phyloP scores from a whole-genome alignment of 768 basidiomycete genomes.

The Gymnopilus junonius region DNA sequence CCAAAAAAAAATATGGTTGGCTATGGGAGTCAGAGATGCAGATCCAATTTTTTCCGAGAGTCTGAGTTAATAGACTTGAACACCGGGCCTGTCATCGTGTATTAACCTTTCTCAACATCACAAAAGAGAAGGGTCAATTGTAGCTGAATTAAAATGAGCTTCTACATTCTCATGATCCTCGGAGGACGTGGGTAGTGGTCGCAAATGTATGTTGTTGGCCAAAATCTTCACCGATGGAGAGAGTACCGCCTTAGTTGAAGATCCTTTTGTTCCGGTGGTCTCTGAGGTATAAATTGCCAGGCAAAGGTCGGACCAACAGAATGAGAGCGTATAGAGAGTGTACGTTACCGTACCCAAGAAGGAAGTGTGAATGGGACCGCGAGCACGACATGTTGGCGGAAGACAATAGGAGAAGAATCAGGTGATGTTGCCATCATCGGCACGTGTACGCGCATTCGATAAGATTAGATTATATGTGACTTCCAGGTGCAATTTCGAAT shows the following conservation, averaged over 20 bases:
- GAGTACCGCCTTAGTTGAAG: not conserved
- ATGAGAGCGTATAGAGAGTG: slow-evolving; percentile 6
- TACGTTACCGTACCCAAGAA: slow-evolving; percentile 14
- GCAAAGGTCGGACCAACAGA: slow-evolving; percentile 15
- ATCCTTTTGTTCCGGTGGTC: not conserved
- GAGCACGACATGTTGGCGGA: slow-evolving; percentile 4
- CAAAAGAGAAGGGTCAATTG: not conserved
- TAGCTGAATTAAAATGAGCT: not conserved
- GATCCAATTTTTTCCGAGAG: not conserved
- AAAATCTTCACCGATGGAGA: not conserved
- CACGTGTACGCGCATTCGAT: slow-evolving; percentile 17
- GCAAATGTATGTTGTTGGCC: not conserved
- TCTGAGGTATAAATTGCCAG: not conserved
- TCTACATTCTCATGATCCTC: slow-evolving; percentile 3
- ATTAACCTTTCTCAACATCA: not conserved
- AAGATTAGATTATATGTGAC: slow-evolving; percentile 23
- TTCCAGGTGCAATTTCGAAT: too few relatives aligned
- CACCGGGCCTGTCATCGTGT: not conserved
- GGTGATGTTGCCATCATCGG: slow-evolving; percentile 21
- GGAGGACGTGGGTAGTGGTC: slow-evolving; percentile 2
- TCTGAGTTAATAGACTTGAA: not conserved
- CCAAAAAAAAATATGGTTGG: not conserved
- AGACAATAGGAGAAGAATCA: slow-evolving; percentile 29
- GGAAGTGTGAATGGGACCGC: slow-evolving; percentile 25
- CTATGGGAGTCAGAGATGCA: not conserved